Evolutionary conservation across 129 eudicot species (phyloP).

Genomic region (Centella asiatica): DNA sequence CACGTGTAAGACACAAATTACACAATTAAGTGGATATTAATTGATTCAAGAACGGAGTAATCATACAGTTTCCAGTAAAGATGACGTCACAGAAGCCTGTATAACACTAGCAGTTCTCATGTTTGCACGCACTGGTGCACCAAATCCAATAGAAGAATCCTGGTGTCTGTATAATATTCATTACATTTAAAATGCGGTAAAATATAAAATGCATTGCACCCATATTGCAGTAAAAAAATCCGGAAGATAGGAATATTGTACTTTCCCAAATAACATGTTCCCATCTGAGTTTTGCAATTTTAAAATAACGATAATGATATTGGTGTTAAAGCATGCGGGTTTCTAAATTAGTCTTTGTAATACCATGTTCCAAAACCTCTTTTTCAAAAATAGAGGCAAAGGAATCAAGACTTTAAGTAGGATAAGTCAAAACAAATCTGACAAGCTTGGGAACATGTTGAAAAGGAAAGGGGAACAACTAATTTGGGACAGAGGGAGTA

Average conservation of each 20-base stretch:
- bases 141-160: slow-evolving; percentile 96
- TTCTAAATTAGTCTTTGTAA: not conserved
- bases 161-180: slow-evolving; percentile 54
- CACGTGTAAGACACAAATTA: not conserved
- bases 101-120: slow-evolving; percentile 82
- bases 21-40: not conserved
- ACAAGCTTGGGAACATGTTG: not conserved
- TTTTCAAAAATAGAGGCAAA: not conserved
- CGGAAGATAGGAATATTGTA: not conserved
- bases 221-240: not conserved
- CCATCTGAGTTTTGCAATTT: too few species aligned
- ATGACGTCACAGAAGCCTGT: slow-evolving; percentile 71
- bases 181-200: not conserved
- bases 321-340: too few species aligned
- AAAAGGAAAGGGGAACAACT: not conserved
- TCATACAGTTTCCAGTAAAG: slow-evolving; percentile 86
- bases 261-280: too few species aligned
- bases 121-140: slow-evolving; percentile 97
- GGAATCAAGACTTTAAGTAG: not conserved
- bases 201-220: too few species aligned
- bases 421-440: too few species aligned
- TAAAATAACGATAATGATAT: too few species aligned
- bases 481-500: not conserved
- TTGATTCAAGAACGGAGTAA: not conserved
- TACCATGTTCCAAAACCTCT: not conserved